Conservation (phyloP, 129 eudicot genomes). For the Chrysanthemum makinoi region DNA sequence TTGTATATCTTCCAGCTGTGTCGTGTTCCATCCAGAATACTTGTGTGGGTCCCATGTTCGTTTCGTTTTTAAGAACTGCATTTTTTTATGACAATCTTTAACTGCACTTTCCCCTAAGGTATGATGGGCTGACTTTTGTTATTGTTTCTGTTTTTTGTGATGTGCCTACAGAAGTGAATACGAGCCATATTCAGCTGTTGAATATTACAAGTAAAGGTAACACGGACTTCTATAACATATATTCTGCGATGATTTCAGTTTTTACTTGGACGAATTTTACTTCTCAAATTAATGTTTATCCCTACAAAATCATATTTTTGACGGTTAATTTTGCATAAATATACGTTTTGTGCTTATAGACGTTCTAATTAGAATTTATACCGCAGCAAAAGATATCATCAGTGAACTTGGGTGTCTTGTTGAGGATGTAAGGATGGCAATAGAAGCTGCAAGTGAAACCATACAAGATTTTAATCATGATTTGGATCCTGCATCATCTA, state of each 20-base stretch:
- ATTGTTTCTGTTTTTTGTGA: conserved; percentile 24
- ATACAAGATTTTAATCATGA: conserved; percentile 19
- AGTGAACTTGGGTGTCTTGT: conserved; percentile 59
- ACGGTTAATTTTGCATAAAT: no score
- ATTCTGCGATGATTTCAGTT: neutral
- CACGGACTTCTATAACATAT: neutral
- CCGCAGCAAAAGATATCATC: conserved; percentile 50
- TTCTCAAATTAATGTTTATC: neutral
- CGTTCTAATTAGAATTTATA: conserved; percentile 1
- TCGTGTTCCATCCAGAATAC: neutral
- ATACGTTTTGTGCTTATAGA: neutral
- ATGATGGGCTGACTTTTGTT: conserved; percentile 24
- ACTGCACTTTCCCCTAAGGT: neutral
- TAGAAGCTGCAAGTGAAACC: conserved; percentile 31
- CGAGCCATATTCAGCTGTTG: conserved; percentile 50
- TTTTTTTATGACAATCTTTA: neutral
- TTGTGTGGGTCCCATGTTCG: neutral
- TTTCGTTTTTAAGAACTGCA: neutral
- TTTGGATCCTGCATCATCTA: conserved; percentile 13
- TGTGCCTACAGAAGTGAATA: conserved; percentile 62
- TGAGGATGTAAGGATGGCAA: conserved; percentile 36
- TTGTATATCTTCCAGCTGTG: neutral
- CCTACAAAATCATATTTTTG: no score
- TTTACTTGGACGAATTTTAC: neutral
- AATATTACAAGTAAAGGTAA: conserved; percentile 49